A percentile compares a stretch with the other conserved stretches of the same genome.
These are phyloP conservation scores for Torulaspora maleeae DNA, from an alignment of 805 yeast species.

Conservation along the genomic window DNA sequence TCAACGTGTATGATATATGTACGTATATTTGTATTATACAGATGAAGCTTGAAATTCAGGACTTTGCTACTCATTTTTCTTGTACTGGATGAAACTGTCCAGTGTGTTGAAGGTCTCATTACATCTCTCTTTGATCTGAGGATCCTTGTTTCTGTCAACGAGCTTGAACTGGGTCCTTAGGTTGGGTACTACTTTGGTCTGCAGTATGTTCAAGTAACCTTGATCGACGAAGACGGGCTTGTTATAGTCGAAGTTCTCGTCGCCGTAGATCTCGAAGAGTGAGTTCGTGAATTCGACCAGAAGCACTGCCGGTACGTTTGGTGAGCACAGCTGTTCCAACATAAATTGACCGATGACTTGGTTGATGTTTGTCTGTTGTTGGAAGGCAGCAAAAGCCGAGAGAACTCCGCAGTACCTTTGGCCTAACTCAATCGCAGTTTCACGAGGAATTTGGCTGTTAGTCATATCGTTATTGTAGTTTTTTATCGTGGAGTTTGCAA, in stretches of 20 bases:
- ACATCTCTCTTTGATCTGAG: constrained; percentile 54
- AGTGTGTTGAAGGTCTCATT: constrained; percentile 65
- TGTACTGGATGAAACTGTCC: constrained; percentile 74
- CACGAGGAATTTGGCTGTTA: constrained; percentile 13
- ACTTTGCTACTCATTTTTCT: constrained; percentile 42
- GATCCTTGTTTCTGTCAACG: constrained; percentile 60
- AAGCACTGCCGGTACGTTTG: constrained; percentile 36
- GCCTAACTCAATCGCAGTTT: constrained; percentile 37
- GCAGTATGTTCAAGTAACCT: constrained; percentile 43
- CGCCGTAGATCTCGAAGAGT: constrained; percentile 76
- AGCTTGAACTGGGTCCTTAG: constrained; percentile 52
- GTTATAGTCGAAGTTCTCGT: constrained; percentile 63
- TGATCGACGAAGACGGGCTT: constrained; percentile 57
- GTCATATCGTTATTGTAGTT: constrained; percentile 18
- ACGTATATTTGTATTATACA: constrained; percentile 14
- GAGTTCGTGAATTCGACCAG: constrained; percentile 59
- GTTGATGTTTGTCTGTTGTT: constrained; percentile 44
- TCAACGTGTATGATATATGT: not conserved
- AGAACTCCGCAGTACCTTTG: constrained; percentile 46
- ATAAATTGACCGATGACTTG: constrained; percentile 44
- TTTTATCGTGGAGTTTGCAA: constrained; percentile 23
- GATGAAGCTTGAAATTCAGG: constrained; percentile 4
- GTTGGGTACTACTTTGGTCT: constrained; percentile 39
- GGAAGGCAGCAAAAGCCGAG: constrained; percentile 45
- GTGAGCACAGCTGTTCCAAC: constrained; percentile 28